Base-by-base conservation (phyloP, 495 filamentous ascomycete genomes). In the Aspergillus homomorphus region DNA sequence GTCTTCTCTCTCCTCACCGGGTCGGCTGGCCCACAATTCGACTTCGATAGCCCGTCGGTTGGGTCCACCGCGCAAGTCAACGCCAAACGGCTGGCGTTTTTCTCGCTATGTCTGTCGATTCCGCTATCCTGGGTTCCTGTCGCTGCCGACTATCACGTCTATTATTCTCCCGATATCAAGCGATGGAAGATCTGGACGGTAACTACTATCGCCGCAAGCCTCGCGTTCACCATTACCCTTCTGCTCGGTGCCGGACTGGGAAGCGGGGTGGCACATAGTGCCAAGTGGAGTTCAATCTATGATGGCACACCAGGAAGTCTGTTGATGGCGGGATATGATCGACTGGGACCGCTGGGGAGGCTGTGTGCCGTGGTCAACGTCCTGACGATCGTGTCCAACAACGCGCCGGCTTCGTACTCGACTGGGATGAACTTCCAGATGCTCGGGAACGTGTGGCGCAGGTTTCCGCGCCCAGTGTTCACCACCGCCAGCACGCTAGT, bases 381-480 rank as follows among this genome's bases (percentile, higher is more conserved):
- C 0, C 65, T 92, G 10, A 86, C 88, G 0, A 71, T 89, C 24
- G 82, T 91, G 19, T 80, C 85, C 2, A 91, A 89, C 67, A 84
- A 86, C 52, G 80, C 90, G 10, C 81, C 87, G 0, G 84, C 87
- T 0, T 82, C 82, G 0, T 92, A 91, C 68, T 84, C 85, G 23
- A 85, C 92, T 57, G 83, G 84, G 1, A 84, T 94, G 57, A 86
- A 87, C 24, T 79, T 92, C 56, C 90, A 93, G 66, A 82, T 91
- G 52, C 70, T 94, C 7, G 84, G 82, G 0, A 74, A 78, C 14
- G 74, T 75, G 54, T 87, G 85, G 51, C 79, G 81, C 65, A 78
- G 73, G 44, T 78, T 93, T 15, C 89, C 89, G 0, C 82, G 87
- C 4, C 88, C 89, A 59, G 51, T 92, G 50, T 93, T 85, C 80